Evolutionary conservation across 2,329 filamentous ascomycete species (phyloP).

Genomic region (Fusarium sp.): DNA sequence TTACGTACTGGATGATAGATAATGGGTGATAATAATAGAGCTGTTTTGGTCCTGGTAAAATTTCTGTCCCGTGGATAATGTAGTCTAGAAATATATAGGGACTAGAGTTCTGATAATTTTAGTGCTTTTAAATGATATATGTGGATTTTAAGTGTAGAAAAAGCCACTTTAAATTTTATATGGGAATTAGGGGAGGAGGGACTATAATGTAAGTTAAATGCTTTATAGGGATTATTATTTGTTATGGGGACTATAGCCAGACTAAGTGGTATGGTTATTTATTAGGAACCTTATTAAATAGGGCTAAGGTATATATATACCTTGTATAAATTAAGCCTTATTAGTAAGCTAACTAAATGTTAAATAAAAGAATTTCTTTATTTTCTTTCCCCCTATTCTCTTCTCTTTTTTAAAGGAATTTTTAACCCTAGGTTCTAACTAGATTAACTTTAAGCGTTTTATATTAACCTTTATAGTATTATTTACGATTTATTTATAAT

Average conservation of each 20-base stretch:
- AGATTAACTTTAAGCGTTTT: too few relatives aligned
- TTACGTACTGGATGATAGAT: neutral
- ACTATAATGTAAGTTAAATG: neutral
- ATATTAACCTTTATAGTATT: too few relatives aligned
- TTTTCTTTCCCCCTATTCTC: too few relatives aligned
- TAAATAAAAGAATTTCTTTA: too few relatives aligned
- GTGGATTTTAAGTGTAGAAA: neutral
- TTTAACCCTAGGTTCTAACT: too few relatives aligned
- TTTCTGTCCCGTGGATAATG: neutral
- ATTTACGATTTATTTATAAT: too few relatives aligned
- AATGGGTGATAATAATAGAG: neutral
- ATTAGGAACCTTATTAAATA: neutral
- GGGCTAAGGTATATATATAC: neutral
- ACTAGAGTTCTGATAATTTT: neutral
- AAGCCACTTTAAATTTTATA: neutral
- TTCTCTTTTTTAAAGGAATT: too few relatives aligned
- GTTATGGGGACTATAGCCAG: neutral
- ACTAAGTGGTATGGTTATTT: neutral
- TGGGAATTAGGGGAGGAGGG: neutral
- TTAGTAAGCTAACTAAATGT: neutral
- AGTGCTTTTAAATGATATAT: neutral
- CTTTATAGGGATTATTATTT: neutral
- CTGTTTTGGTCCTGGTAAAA: neutral
- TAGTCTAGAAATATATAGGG: neutral
- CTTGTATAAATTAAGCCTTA: neutral